Evolutionary conservation across 2,329 filamentous ascomycete species (phyloP).

Genomic region (Beauveria rudraprayagi): DNA sequence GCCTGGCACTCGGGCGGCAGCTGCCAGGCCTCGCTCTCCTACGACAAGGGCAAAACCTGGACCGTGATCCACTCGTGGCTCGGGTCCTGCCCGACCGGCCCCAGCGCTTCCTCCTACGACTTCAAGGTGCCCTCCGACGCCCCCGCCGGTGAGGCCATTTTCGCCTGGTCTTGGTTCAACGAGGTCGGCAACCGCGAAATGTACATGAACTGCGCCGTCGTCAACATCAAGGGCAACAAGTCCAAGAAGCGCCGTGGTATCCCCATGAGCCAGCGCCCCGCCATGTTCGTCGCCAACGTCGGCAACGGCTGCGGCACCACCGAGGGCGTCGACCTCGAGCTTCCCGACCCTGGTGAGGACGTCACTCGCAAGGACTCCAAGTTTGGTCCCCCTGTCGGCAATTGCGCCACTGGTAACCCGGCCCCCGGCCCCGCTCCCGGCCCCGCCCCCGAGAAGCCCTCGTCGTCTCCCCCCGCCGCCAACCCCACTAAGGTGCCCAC

Average conservation of each 20-base stretch:
- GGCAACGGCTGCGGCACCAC: constrained; percentile 31
- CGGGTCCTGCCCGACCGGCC: constrained; percentile 41
- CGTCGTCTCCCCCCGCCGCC: background rate
- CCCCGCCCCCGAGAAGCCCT: background rate
- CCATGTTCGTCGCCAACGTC: constrained; percentile 62
- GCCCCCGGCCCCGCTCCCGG: constrained; percentile 9
- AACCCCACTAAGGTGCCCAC: background rate
- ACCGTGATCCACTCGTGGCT: constrained; percentile 56
- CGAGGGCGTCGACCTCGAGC: constrained; percentile 51
- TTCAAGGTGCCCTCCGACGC: constrained; percentile 61
- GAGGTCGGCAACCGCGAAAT: constrained; percentile 24
- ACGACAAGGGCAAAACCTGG: constrained; percentile 62
- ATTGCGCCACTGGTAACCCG: constrained; percentile 7
- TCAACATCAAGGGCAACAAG: constrained; percentile 46
- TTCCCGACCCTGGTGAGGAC: constrained; percentile 56
- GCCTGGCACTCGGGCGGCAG: constrained; percentile 62
- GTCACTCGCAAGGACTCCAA: constrained; percentile 25
- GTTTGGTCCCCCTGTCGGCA: constrained; percentile 13
- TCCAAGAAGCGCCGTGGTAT: constrained; percentile 24
- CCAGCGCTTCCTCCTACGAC: constrained; percentile 42
- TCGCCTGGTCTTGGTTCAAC: constrained; percentile 76
- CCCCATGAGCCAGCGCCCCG: constrained; percentile 49
- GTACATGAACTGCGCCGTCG: constrained; percentile 78
- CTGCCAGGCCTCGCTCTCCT: constrained; percentile 68
- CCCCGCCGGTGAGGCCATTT: constrained; percentile 52